phyloP scores from a whole-genome alignment of 371 early-diverging fungal genomes.

The Mucor sp. region DNA sequence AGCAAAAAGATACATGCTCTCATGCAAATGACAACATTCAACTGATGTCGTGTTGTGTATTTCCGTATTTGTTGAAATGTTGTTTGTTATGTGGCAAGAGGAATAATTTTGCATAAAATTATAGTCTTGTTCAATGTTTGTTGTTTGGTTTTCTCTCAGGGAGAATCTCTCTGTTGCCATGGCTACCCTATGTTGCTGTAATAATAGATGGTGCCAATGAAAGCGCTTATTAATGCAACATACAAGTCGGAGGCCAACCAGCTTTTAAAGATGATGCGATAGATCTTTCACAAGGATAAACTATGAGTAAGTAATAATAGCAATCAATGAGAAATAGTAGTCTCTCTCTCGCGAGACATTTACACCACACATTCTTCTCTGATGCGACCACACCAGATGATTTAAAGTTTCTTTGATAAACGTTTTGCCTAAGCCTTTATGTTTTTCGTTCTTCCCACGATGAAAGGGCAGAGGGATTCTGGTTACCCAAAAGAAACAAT shows the following conservation, averaged over 20 bases:
- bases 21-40: not conserved
- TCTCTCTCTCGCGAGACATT: not conserved
- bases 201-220: no score
- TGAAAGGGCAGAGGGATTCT: not conserved
- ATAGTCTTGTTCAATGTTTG: not conserved
- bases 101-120: not conserved
- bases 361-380: not conserved
- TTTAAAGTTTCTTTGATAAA: not conserved
- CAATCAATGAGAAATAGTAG: not conserved
- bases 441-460: conserved; percentile 12
- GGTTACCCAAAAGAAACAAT: conserved; percentile 5
- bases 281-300: no score
- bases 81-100: not conserved
- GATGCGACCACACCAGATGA: not conserved
- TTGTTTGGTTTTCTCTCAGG: not conserved
- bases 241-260: no score
- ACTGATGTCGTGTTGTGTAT: not conserved
- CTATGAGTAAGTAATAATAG: no score
- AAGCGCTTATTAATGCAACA: no score
- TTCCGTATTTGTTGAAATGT: not conserved
- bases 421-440: conserved; percentile 3
- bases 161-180: not conserved
- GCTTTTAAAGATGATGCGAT: no score
- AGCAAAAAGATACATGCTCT: not conserved
- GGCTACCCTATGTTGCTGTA: not conserved